Conservation (phyloP, 2,329 filamentous ascomycete species). For the Aspergillus jensenii region DNA sequence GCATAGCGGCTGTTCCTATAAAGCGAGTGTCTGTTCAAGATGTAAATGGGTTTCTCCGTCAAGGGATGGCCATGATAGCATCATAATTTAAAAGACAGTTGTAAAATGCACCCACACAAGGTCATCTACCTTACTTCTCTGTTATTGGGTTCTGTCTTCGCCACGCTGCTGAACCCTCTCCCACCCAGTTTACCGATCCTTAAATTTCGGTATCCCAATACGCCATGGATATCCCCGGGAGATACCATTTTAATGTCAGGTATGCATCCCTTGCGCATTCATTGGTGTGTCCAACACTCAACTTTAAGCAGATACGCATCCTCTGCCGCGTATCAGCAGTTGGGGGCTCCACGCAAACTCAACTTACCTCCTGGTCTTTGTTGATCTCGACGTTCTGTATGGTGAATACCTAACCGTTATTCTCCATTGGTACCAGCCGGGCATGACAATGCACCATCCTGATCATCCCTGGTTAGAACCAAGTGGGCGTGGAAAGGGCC, state of each 20-base stretch:
- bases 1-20: background rate
- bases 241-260: slow-evolving; percentile 13
- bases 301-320: slow-evolving; percentile 9
- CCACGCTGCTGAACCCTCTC: background rate
- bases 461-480: background rate
- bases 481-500: background rate
- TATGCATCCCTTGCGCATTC: background rate
- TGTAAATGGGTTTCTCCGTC: background rate
- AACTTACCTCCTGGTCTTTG: slow-evolving; percentile 24
- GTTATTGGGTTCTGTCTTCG: background rate
- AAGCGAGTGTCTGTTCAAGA: background rate
- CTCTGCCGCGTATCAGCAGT: slow-evolving; percentile 20
- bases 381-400: slow-evolving; percentile 26
- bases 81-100: background rate
- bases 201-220: slow-evolving; percentile 19
- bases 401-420: slow-evolving; percentile 17
- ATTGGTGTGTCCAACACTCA: background rate
- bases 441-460: slow-evolving; percentile 6
- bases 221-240: slow-evolving; percentile 20
- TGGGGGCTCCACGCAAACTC: slow-evolving; percentile 4
- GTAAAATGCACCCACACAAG: background rate
- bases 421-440: slow-evolving; percentile 30
- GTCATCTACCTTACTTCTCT: background rate
- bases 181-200: slow-evolving; percentile 6
- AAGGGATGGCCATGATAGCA: background rate